Evolutionary conservation across 2,329 filamentous ascomycete genomes (phyloP).

Genomic region (Elsinoe arachidis): DNA sequence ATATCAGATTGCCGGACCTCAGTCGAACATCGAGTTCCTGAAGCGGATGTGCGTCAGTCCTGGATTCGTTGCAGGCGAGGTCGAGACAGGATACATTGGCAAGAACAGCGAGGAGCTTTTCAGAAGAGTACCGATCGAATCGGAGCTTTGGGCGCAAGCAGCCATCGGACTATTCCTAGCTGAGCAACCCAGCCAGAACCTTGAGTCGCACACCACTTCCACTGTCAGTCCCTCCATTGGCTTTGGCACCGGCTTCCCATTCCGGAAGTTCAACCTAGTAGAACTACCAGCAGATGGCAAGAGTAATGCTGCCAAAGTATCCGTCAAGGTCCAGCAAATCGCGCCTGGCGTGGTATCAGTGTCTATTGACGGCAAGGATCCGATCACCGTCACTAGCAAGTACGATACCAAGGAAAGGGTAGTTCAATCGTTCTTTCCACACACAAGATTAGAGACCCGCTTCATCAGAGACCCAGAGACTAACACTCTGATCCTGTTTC

Average conservation of each 20-base stretch:
- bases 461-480: conserved; percentile 56
- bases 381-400: conserved; percentile 38
- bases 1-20: conserved; percentile 86
- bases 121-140: conserved; percentile 47
- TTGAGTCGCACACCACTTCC: conserved; percentile 19
- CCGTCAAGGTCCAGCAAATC: conserved; percentile 45
- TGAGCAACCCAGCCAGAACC: conserved; percentile 39
- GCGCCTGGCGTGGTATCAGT: conserved; percentile 44
- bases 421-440: conserved; percentile 70
- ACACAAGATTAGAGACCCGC: conserved; percentile 70
- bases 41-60: conserved; percentile 75
- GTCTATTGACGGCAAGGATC: conserved; percentile 29
- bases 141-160: conserved; percentile 78
- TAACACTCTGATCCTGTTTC: conserved; percentile 59
- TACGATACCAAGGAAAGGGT: conserved; percentile 38
- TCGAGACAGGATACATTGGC: conserved; percentile 94
- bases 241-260: conserved; percentile 51
- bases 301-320: conserved; percentile 26
- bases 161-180: conserved; percentile 57
- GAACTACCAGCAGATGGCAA: conserved; percentile 38
- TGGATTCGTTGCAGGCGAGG: conserved; percentile 75
- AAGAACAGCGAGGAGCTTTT: conserved; percentile 80
- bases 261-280: conserved; percentile 51
- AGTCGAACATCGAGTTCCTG: conserved; percentile 94
- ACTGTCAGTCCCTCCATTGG: conserved; percentile 42